Evolutionary conservation across 371 early-diverging fungal species (phyloP).

Genomic region (Lichtheimia ramosa): DNA sequence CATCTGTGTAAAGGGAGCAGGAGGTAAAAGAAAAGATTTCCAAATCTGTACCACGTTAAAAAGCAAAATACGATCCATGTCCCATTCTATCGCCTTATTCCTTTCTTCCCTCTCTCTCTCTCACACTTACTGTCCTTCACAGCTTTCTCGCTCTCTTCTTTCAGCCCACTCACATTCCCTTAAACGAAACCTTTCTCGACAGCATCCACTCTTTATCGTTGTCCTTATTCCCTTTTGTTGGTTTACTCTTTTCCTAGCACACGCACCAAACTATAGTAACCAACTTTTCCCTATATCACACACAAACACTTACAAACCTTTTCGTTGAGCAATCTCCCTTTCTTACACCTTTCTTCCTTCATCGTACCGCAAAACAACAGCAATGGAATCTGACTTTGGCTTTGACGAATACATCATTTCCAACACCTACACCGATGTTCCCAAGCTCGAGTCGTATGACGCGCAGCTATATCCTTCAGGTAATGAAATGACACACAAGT

Average conservation of each 20-base stretch:
- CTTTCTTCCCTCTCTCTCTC: conserved; percentile 3
- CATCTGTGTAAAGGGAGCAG: too few relatives aligned
- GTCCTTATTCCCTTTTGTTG: not conserved
- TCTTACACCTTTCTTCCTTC: not conserved
- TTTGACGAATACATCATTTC: conserved; percentile 55
- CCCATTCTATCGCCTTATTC: not conserved
- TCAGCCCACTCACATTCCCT: conserved; percentile 1
- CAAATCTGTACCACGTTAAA: not conserved
- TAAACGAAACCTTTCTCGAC: not conserved
- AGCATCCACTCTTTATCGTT: conserved; percentile 1
- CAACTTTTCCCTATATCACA: not conserved
- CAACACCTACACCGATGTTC: conserved; percentile 30
- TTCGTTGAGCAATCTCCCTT: not conserved
- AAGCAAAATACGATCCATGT: too few relatives aligned
- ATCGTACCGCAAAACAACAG: not conserved
- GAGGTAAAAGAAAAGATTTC: not conserved
- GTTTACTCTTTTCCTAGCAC: not conserved
- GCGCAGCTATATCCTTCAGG: conserved; percentile 45
- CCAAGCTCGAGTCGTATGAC: conserved; percentile 41
- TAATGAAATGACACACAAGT: too few relatives aligned
- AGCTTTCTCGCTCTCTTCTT: not conserved
- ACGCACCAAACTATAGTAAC: not conserved
- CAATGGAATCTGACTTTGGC: conserved; percentile 27
- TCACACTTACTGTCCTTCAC: not conserved
- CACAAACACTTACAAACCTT: not conserved